Evolutionary conservation across 352 stramenopile species (phyloP), one percentile per base, ranked within the genome.

Genomic region (Globisporangium uncinulatum): DNA sequence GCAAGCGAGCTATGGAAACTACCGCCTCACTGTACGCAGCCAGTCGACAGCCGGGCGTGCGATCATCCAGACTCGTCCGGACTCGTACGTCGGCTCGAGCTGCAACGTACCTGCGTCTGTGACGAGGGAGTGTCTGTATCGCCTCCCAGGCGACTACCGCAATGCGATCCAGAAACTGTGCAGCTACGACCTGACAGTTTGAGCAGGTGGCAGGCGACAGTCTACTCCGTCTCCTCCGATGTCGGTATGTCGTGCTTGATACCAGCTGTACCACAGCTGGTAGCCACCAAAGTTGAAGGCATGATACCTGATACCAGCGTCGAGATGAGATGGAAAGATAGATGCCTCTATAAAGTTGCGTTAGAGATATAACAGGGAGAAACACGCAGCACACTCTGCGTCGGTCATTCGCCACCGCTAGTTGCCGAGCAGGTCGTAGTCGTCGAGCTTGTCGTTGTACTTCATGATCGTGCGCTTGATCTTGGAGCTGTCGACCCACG

Each of bases 401-500:
- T n/a, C n/a, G n/a, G n/a, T n/a, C n/a, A n/a, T n/a, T n/a, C 10
- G 13, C 7, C 31, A 9, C 20, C 21, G 10, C 62, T 96, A 98
- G 65, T 97, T 96, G 53, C 90, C 89, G 7, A 99, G 87, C 60
- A 99, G 75, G 72, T 99, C 97, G 81, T 98, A 99, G 83, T 99
- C 98, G 86, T 99, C 98, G 49, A 99, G 76, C 70, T 99, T 99
- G 74, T 99, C 96, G 83, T 99, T 99, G 84, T 99, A 99, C 71
- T 98, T 98, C 76, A 96, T 92, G 68, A 98, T 97, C 57, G 89
- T 95, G 74, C 91, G 79, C 80, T 98, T 98, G 82, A 98, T 98
- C 90, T 98, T 98, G 57, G 92, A 98, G 66, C 83, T 94, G 67
- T 98, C 92, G 46, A 98, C 96, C 98, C 98, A 99, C 43, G 97